phyloP scores from a whole-genome alignment of 73 alveolate species.

The Paramecium caudatum region DNA sequence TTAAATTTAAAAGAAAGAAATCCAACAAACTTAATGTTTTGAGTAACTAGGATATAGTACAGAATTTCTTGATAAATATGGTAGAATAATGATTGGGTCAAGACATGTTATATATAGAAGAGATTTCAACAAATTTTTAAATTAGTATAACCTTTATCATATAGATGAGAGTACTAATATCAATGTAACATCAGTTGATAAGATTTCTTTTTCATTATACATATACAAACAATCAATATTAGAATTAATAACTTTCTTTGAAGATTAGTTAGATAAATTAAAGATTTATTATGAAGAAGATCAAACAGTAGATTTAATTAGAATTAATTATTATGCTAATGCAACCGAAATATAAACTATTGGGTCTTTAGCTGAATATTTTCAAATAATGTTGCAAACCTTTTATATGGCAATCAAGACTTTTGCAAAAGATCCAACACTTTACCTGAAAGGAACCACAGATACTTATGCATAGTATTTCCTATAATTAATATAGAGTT shows the following conservation, averaged over 20 bases:
- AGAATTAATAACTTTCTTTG: not conserved
- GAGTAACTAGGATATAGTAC: slow-evolving; percentile 17
- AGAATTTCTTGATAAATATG: not conserved
- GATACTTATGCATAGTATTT: slow-evolving; percentile 23
- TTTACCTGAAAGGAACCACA: slow-evolving; percentile 10
- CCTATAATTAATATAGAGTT: not conserved
- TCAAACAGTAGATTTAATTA: slow-evolving; percentile 8
- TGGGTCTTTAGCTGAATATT: not conserved
- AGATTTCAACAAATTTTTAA: slow-evolving; percentile 1
- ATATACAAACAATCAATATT: not conserved
- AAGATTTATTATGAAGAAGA: not conserved
- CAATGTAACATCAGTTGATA: slow-evolving; percentile 34
- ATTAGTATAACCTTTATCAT: not conserved
- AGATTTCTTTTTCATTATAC: slow-evolving; percentile 1
- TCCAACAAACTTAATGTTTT: slow-evolving; percentile 19
- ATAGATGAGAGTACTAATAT: not conserved
- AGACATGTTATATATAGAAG: slow-evolving; percentile 20
- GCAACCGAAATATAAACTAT: slow-evolving; percentile 3
- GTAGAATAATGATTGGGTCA: slow-evolving; percentile 6
- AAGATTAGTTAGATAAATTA: not conserved
- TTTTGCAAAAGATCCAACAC: slow-evolving; percentile 33
- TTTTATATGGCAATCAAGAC: slow-evolving; percentile 9
- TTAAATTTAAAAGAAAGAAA: slow-evolving; percentile 4
- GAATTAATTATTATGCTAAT: slow-evolving; percentile 9
- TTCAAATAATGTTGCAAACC: slow-evolving; percentile 24